Conservation (phyloP, 1,139 yeast genomes). For the Magnusiomyces starmeri region DNA sequence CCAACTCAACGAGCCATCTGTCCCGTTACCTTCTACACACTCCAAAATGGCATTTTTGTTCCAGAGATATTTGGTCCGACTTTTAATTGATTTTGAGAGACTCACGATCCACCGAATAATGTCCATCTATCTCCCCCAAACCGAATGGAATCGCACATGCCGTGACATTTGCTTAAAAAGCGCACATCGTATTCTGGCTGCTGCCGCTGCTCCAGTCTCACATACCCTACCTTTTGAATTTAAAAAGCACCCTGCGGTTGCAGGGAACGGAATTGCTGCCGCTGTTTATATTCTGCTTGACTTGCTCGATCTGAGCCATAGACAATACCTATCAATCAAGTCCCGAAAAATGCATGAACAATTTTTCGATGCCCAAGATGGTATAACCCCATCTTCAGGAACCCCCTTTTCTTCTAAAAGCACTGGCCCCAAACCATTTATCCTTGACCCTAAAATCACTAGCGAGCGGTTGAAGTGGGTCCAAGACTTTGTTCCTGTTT, state of each 20-base stretch:
- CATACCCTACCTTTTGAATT: constrained; percentile 9
- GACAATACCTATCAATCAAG: constrained; percentile 3
- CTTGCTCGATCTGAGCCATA: constrained; percentile 11
- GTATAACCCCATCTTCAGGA: background rate
- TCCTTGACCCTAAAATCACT: constrained; percentile 1
- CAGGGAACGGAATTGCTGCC: constrained; percentile 17
- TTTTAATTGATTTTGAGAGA: constrained; percentile 13
- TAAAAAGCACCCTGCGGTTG: constrained; percentile 16
- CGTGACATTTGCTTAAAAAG: constrained; percentile 10
- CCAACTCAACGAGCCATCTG: background rate
- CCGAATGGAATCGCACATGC: constrained; percentile 13
- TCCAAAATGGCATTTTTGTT: constrained; percentile 1
- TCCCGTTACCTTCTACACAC: background rate
- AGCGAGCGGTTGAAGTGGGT: constrained; percentile 12
- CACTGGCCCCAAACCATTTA: background rate
- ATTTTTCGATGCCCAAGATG: background rate
- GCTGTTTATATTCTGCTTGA: constrained; percentile 16
- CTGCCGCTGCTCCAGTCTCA: constrained; percentile 9
- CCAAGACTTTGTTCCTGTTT: constrained; percentile 10
- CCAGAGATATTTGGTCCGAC: constrained; percentile 14
- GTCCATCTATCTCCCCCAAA: constrained; percentile 13
- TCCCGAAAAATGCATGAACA: background rate
- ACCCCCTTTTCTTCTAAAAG: background rate
- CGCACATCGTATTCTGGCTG: constrained; percentile 10
- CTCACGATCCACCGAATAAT: constrained; percentile 14